Evolutionary conservation across 352 stramenopile species (phyloP).

Genomic region (Globisporangium spinosum): DNA sequence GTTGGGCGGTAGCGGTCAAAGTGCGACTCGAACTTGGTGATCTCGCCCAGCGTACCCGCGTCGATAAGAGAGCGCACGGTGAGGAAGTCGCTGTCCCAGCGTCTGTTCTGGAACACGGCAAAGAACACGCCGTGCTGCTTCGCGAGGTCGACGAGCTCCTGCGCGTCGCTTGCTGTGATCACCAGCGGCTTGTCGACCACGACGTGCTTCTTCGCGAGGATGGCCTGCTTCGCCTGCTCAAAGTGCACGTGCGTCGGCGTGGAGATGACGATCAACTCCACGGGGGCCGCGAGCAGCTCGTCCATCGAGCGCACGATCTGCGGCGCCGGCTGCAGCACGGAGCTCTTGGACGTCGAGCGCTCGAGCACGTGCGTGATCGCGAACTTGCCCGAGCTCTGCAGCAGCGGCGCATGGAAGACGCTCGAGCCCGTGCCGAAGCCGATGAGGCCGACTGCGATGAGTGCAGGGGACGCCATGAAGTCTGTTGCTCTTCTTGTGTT

Average conservation of each 20-base stretch:
- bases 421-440: slow-evolving; percentile 68
- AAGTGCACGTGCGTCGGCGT: slow-evolving; percentile 75
- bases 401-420: slow-evolving; percentile 71
- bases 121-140: slow-evolving; percentile 54
- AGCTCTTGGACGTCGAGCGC: slow-evolving; percentile 64
- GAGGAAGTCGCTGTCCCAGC: slow-evolving; percentile 75
- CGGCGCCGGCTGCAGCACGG: slow-evolving; percentile 34
- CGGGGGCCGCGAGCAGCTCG: slow-evolving; percentile 49
- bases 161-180: slow-evolving; percentile 45
- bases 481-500: background rate
- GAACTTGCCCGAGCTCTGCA: slow-evolving; percentile 56
- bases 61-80: slow-evolving; percentile 51
- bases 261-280: slow-evolving; percentile 71
- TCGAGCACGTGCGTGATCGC: slow-evolving; percentile 77
- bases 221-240: slow-evolving; percentile 63
- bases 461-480: slow-evolving; percentile 5
- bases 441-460: slow-evolving; percentile 59
- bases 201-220: slow-evolving; percentile 70
- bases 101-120: slow-evolving; percentile 75
- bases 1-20: slow-evolving; percentile 64
- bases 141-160: slow-evolving; percentile 48
- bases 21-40: slow-evolving; percentile 57
- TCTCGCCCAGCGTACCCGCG: slow-evolving; percentile 40
- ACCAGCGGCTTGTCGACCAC: slow-evolving; percentile 77
- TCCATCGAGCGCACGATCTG: slow-evolving; percentile 71